A percentile compares a stretch with the other conserved stretches of the same genome.
phyloP scores from a whole-genome alignment of 192 early-diverging fungal species.

The Kappamyces sp. region DNA sequence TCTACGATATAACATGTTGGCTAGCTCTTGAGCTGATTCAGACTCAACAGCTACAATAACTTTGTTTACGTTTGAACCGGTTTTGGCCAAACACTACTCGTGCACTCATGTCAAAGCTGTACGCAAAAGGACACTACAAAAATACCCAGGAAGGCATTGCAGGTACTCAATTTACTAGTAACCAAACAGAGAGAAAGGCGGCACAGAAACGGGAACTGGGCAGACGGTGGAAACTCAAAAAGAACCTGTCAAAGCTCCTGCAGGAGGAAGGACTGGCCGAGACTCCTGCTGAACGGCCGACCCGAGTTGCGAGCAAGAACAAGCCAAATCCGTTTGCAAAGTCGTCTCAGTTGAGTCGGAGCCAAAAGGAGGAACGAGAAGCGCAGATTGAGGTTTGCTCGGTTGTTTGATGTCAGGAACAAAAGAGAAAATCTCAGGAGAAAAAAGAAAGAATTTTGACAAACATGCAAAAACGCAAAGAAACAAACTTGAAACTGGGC shows the following conservation, averaged over 20 bases:
- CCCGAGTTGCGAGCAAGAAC: not conserved
- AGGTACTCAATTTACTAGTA: not conserved
- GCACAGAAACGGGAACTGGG: slow-evolving; percentile 24
- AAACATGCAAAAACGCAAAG: slow-evolving; percentile 16
- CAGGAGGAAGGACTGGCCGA: slow-evolving; percentile 16
- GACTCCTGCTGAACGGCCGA: not conserved
- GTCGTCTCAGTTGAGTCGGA: not conserved
- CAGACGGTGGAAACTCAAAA: slow-evolving; percentile 28
- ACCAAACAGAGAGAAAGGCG: slow-evolving; percentile 8
- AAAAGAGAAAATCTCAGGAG: not conserved
- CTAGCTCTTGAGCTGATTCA: too few relatives aligned
- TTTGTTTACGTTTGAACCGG: too few relatives aligned
- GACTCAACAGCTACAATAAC: too few relatives aligned
- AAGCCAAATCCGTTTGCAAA: not conserved
- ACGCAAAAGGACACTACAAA: not conserved
- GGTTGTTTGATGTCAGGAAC: slow-evolving; percentile 19
- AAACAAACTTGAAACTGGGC: slow-evolving; percentile 13
- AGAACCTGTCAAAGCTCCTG: slow-evolving; percentile 22
- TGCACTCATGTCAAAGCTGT: too few relatives aligned
- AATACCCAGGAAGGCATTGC: slow-evolving; percentile 11
- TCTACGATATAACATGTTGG: too few relatives aligned
- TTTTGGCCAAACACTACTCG: too few relatives aligned
- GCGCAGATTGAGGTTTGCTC: slow-evolving; percentile 12
- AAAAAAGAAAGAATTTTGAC: not conserved
- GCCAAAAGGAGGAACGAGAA: slow-evolving; percentile 10